These are phyloP conservation scores for Jamesozyma spencerorum DNA, from an alignment of 805 yeast genomes.

Conservation along the genomic window DNA sequence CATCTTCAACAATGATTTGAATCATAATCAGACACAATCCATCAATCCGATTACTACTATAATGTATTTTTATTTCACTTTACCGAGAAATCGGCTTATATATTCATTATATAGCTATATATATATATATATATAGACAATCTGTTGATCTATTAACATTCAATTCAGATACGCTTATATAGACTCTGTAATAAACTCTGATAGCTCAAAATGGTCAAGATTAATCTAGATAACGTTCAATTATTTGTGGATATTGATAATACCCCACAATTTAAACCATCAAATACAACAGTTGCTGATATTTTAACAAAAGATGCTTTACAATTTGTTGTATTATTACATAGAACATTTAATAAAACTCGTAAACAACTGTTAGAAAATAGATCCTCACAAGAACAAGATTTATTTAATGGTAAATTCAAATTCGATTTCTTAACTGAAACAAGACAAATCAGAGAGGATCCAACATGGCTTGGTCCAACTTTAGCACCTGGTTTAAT, in stretches of 20 bases:
- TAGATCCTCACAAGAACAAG: constrained; percentile 51
- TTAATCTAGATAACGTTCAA: constrained; percentile 28
- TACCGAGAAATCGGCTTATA: no score
- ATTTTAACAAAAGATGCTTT: constrained; percentile 40
- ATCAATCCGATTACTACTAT: no score
- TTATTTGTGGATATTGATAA: constrained; percentile 29
- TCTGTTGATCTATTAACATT: no score
- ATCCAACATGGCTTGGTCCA: constrained; percentile 68
- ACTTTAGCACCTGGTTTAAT: constrained; percentile 62
- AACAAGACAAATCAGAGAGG: constrained; percentile 58
- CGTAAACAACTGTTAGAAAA: constrained; percentile 52
- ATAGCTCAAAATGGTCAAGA: constrained; percentile 9
- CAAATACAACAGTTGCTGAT: constrained; percentile 32
- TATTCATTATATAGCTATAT: no score
- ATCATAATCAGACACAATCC: no score
- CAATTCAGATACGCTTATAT: no score
- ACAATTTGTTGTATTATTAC: constrained; percentile 61
- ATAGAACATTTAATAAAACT: constrained; percentile 57
- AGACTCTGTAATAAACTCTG: no score
- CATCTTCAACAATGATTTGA: no score
- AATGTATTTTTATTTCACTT: no score
- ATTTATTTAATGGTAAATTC: constrained; percentile 50
- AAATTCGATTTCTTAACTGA: constrained; percentile 55
- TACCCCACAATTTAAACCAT: constrained; percentile 25
- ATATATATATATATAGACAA: no score